phyloP scores from a whole-genome alignment of 164 flowering plant genomes.

The Annona cherimola region DNA sequence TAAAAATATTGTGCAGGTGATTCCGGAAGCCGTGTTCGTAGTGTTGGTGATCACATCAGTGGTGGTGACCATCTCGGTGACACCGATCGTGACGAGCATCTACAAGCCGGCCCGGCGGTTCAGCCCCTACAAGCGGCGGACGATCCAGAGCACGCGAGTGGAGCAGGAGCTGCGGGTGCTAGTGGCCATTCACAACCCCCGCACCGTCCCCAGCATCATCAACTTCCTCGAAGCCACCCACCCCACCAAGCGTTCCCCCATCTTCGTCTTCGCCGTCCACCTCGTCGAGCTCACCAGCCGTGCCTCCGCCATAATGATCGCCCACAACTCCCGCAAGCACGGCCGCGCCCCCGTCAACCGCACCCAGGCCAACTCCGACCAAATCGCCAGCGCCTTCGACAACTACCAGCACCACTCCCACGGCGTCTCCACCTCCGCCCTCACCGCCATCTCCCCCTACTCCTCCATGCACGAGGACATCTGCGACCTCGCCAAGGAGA shows the following conservation, averaged over 20 bases:
- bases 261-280: conserved; percentile 17
- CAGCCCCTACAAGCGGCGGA: conserved; percentile 18
- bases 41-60: conserved; percentile 17
- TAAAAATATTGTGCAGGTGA: conserved; percentile 24
- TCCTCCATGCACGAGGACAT: conserved; percentile 32
- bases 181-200: conserved; percentile 21
- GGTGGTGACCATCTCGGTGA: conserved; percentile 10
- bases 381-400: conserved; percentile 20
- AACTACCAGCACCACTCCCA: conserved; percentile 14
- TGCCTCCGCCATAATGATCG: conserved; percentile 17
- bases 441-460: conserved; percentile 29
- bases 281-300: conserved; percentile 26
- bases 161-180: conserved; percentile 20
- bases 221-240: conserved; percentile 23
- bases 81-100: conserved; percentile 8
- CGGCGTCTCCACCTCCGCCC: conserved; percentile 15
- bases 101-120: conserved; percentile 14
- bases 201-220: conserved; percentile 23
- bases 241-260: conserved; percentile 22
- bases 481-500: conserved; percentile 28
- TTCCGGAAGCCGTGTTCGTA: conserved; percentile 12
- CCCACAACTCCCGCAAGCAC: conserved; percentile 5
- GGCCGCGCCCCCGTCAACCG: conserved; percentile 1
- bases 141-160: conserved; percentile 15
- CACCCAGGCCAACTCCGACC: conserved; percentile 21